Base-by-base conservation (phyloP, 192 early-diverging fungal species). In the Linnemannia schmuckeri region DNA sequence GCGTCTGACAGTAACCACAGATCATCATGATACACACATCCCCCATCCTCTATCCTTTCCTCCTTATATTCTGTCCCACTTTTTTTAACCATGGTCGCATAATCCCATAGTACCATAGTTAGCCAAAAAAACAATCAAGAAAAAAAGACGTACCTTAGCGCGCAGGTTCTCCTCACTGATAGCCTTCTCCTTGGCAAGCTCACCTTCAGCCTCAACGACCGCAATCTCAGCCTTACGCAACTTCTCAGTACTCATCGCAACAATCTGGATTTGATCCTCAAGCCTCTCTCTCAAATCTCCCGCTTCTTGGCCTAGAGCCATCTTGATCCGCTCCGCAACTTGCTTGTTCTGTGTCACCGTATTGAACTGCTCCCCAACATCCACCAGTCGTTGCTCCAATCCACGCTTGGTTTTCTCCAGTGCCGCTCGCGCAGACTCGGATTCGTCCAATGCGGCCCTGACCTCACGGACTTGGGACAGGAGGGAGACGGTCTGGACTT, bases 331-430 rank as follows among this genome's bases (percentile, higher is more conserved):
- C 69, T 96, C 92, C 37, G 96, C 92, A n/a, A 93, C 93, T 71
- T 91, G 90, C 70, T 93, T 90, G 88, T 92, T 92, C 77, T 95
- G 93, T 68, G 90, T 92, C 70, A 93, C 93, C 47, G 93, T 91
- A 55, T 93, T 91, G 87, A 94, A 93, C 74, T 94, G 92, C 52
- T 94, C 93, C 10, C 89, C 82, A 35, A 94, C 82, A 87, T 97
- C 97, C 74, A 97, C 95, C 24, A 98, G 76, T 6, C 95, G 91
- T 12, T 87, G 77, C 80, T 98, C 97, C 27, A 97, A 88, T 72
- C 91, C 92, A 75, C 91, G 92, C 82, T 96, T 96, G 46, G 89
- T 85, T 76, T 94, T 93, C 70, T 96, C 96, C 38, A 94, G 83
- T 30, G 94, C 89, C 13, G 90, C 88, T 0, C 89, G 86, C 70